Base-by-base conservation (phyloP, 208 protist species). In the Acanthamoeba quina region DNA sequence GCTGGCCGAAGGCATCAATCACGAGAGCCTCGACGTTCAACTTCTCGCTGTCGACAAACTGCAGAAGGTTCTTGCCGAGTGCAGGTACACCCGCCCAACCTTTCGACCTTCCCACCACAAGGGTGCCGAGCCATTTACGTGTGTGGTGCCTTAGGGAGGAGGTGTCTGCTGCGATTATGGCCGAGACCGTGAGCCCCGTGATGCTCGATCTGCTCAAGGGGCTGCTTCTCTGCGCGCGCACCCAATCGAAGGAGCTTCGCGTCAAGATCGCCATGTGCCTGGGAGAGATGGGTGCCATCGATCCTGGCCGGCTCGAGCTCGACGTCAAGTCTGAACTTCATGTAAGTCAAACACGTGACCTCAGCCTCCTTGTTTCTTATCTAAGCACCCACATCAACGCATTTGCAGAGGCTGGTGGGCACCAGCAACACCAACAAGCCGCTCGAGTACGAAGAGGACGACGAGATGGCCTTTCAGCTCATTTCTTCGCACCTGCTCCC, bases 241-340 rank as follows among this genome's bases (percentile, higher is more conserved):
- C 89, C 1, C 44, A 37, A 52, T 93, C 91, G 9, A 64, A 52
- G 15, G 89, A 95, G 31, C 92, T 93, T 29, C 21, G 93, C 10
- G 72, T 80, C 44, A 83, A 88, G 76, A 21, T 56, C 4, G 76
- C 74, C 31, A 37, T 82, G 24, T 96, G 93, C 44, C 49, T 95
- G 1, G 96, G 96, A 17, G 88, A 94, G 34, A 58, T 97, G 10
- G 96, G 96, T 72, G 96, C 96, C 17, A 92, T 96, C 21, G 96
- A 97, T 90, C 96, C 96, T 0, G 80, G 56, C 19, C 76, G 83
- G 29, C 70, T 97, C 10, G 94, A 96, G 21, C 68, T 95, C 24
- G 86, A 70, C 17, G 34, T 91, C 11, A 74, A 68, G 37, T 54
- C 85, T 24, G 85, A 68, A 41, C 41, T 86, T 10, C 78, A 86